Conservation (phyloP, 345 rosid species). For the Cardamine chenopodiifolia region DNA sequence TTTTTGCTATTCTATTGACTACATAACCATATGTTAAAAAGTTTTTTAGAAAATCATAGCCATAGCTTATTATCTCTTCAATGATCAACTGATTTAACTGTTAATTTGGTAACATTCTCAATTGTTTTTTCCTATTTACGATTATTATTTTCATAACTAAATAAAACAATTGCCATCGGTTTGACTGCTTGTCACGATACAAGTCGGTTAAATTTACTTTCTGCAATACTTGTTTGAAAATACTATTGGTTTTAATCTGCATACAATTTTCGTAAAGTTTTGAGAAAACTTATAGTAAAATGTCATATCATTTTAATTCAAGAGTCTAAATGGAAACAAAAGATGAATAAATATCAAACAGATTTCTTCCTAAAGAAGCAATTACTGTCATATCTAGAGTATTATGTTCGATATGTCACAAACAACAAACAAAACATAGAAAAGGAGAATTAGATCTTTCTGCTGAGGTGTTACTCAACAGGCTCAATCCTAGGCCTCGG, state of each 20-base stretch:
- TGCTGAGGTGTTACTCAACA: background rate
- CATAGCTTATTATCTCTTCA: too few species aligned
- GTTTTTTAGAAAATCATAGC: too few species aligned
- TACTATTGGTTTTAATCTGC: background rate
- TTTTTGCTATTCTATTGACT: too few species aligned
- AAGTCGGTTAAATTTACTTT: background rate
- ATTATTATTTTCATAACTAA: background rate
- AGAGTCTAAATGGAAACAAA: background rate
- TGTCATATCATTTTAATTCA: background rate
- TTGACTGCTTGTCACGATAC: background rate
- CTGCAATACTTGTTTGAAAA: background rate
- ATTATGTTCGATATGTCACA: constrained; percentile 41
- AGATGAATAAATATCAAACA: background rate
- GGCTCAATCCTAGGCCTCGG: constrained; percentile 45
- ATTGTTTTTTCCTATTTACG: background rate
- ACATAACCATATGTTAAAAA: too few species aligned
- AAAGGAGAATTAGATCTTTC: background rate
- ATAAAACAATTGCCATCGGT: background rate
- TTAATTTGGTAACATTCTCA: background rate
- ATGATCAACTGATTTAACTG: too few species aligned
- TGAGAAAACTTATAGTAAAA: background rate
- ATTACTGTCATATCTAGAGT: constrained; percentile 27
- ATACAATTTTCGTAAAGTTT: too few species aligned
- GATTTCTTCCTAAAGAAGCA: constrained; percentile 10
- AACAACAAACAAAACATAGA: constrained; percentile 26